phyloP scores from a whole-genome alignment of 2,329 filamentous ascomycete species.

The Metarhizium guizhouense region DNA sequence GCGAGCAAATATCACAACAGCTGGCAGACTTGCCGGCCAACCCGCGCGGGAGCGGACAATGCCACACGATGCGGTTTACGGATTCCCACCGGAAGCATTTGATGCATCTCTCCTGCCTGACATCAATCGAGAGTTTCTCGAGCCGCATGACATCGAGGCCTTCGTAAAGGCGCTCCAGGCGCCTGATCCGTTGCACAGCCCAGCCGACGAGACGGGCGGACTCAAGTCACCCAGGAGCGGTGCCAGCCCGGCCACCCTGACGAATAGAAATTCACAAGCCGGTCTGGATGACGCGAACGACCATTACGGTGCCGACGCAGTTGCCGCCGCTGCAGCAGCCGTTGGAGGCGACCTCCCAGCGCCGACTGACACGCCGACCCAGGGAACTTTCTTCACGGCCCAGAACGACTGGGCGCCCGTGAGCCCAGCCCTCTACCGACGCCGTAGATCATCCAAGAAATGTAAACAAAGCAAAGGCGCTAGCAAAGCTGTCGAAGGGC shows the following conservation, averaged over 20 bases:
- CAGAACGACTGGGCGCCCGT: conserved; percentile 95
- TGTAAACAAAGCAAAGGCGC: conserved; percentile 20
- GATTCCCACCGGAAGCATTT: conserved; percentile 55
- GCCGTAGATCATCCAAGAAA: conserved; percentile 29
- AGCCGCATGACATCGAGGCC: conserved; percentile 60
- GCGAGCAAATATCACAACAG: not conserved
- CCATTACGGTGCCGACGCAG: conserved; percentile 24
- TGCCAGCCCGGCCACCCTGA: conserved; percentile 29
- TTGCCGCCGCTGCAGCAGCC: conserved; percentile 29
- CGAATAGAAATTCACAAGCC: conserved; percentile 30
- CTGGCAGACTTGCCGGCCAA: not conserved
- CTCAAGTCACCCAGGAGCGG: conserved; percentile 32
- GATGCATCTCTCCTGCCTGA: conserved; percentile 69
- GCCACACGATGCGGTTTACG: conserved; percentile 31
- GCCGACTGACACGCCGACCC: conserved; percentile 15
- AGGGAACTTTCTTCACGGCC: conserved; percentile 66
- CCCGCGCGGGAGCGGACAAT: conserved; percentile 2
- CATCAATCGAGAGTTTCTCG: conserved; percentile 67
- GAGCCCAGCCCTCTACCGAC: conserved; percentile 52
- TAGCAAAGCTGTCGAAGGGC: conserved; percentile 28
- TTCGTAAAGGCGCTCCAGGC: conserved; percentile 78
- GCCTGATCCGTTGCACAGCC: conserved; percentile 62
- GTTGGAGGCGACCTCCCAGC: conserved; percentile 26
- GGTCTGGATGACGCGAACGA: conserved; percentile 20
- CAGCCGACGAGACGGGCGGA: conserved; percentile 40